Evolutionary conservation across 2,329 filamentous ascomycete genomes (phyloP).

Genomic region (Ophiosphaerella narmari): DNA sequence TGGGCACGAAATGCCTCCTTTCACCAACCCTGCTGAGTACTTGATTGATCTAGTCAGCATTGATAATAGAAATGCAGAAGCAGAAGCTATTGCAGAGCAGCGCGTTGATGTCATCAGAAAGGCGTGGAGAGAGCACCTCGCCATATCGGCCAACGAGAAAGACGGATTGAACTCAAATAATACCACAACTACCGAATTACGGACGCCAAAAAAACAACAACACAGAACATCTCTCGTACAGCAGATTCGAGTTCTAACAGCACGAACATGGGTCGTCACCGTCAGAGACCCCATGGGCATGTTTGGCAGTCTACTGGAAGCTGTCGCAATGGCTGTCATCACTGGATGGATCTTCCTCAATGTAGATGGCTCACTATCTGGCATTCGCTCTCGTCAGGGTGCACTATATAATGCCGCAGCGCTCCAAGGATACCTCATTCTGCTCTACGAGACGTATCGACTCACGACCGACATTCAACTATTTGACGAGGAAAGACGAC

Average conservation of each 20-base stretch:
- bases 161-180: conserved; percentile 1
- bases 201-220: conserved; percentile 20
- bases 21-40: conserved; percentile 79
- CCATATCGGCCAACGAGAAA: conserved; percentile 18
- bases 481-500: conserved; percentile 75
- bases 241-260: conserved; percentile 69
- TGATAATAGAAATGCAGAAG: conserved; percentile 70
- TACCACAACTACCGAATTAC: conserved; percentile 1
- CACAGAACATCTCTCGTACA: conserved; percentile 63
- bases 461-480: conserved; percentile 74
- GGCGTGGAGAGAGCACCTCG: conserved; percentile 57
- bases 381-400: conserved; percentile 74
- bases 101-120: conserved; percentile 66
- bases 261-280: conserved; percentile 71
- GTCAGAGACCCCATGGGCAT: conserved; percentile 79
- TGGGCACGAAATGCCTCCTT: conserved; percentile 67
- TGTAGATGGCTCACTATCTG: conserved; percentile 67
- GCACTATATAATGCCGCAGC: conserved; percentile 73
- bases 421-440: conserved; percentile 75
- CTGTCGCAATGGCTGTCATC: conserved; percentile 71
- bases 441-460: conserved; percentile 77
- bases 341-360: conserved; percentile 74
- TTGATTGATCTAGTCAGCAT: conserved; percentile 75
- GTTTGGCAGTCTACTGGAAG: conserved; percentile 70
- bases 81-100: conserved; percentile 63